Percentiles rank a stretch among this genome's conserved stretches.
phyloP scores from a whole-genome alignment of 495 filamentous ascomycete genomes.

The Cryomyces minteri region DNA sequence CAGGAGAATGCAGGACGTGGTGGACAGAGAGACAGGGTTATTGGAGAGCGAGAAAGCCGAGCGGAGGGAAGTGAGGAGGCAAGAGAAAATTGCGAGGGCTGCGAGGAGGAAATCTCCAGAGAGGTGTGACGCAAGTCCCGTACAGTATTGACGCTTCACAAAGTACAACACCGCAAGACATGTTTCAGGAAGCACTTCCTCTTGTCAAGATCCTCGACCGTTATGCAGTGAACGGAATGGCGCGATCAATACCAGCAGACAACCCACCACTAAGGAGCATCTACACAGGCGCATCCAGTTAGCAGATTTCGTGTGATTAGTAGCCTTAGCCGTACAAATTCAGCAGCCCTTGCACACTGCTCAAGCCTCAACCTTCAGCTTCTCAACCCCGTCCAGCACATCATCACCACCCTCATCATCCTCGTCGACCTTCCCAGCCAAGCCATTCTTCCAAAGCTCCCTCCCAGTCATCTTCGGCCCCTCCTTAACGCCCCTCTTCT shows the following conservation, averaged over 20 bases:
- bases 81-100: conserved; percentile 3
- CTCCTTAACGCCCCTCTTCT: conserved; percentile 41
- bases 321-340: too few relatives aligned
- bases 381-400: conserved; percentile 39
- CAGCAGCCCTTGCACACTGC: too few relatives aligned
- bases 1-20: conserved; percentile 27
- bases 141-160: too few relatives aligned
- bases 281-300: too few relatives aligned
- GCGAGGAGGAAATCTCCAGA: background rate
- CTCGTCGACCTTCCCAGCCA: conserved; percentile 56
- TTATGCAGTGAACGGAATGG: too few relatives aligned
- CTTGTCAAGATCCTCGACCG: too few relatives aligned
- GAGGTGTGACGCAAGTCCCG: too few relatives aligned
- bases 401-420: conserved; percentile 44
- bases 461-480: conserved; percentile 58
- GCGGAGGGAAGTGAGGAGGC: conserved; percentile 5
- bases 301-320: too few relatives aligned
- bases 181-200: too few relatives aligned
- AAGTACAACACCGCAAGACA: too few relatives aligned
- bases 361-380: conserved; percentile 42
- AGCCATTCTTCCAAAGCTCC: conserved; percentile 69
- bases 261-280: too few relatives aligned
- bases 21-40: conserved; percentile 26
- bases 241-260: too few relatives aligned
- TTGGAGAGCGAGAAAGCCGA: conserved; percentile 21